Conservation (phyloP, 306 rosid genomes). For the Cotoneaster glaucophyllus region DNA sequence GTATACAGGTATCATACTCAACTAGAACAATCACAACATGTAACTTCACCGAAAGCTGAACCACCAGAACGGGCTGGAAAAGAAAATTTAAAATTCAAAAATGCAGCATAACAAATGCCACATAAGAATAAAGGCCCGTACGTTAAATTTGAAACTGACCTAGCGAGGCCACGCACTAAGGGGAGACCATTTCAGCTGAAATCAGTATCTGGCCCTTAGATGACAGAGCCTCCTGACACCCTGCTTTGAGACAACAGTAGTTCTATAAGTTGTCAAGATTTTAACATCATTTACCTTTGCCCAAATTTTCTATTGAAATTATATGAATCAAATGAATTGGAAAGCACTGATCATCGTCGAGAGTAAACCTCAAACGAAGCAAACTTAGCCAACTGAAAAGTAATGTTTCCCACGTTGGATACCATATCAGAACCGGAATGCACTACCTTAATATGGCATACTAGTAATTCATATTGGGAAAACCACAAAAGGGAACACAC, state of each 20-base stretch:
- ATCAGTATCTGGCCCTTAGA: slow-evolving; percentile 89
- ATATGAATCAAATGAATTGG: slow-evolving; percentile 49
- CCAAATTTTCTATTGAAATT: slow-evolving; percentile 55
- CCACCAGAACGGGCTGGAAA: slow-evolving; percentile 34
- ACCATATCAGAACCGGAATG: slow-evolving; percentile 3
- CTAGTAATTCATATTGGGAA: background rate
- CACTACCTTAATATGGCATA: background rate
- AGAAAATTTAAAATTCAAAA: slow-evolving; percentile 22
- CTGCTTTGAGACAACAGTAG: slow-evolving; percentile 97
- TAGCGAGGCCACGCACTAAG: slow-evolving; percentile 83
- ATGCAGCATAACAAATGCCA: slow-evolving; percentile 59
- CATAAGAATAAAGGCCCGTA: slow-evolving; percentile 55
- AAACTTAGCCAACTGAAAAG: slow-evolving; percentile 16
- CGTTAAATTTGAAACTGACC: slow-evolving; percentile 83
- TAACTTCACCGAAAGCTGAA: slow-evolving; percentile 43
- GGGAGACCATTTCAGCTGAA: slow-evolving; percentile 94
- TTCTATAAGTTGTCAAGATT: slow-evolving; percentile 59
- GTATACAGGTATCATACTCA: slow-evolving; percentile 4
- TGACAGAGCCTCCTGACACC: slow-evolving; percentile 96
- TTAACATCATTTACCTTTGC: slow-evolving; percentile 39
- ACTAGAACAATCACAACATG: slow-evolving; percentile 28
- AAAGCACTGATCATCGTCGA: slow-evolving; percentile 46
- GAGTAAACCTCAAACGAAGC: slow-evolving; percentile 33
- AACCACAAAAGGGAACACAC: background rate
- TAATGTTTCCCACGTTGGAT: slow-evolving; percentile 13